Evolutionary conservation across 768 basidiomycete genomes (phyloP).

Genomic region (Mycena pura): DNA sequence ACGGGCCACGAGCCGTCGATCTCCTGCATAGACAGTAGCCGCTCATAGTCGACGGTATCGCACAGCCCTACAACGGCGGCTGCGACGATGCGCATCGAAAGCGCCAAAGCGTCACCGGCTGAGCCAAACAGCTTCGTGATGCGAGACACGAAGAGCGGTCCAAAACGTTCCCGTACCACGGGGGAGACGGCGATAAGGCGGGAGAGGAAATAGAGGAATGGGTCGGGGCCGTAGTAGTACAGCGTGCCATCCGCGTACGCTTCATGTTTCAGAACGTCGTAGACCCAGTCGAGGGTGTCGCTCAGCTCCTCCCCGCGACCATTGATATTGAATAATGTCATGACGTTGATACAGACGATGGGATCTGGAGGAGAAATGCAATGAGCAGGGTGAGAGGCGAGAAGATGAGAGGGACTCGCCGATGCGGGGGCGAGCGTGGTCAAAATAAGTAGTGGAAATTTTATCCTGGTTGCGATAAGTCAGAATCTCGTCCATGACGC

Average conservation of each 20-base stretch:
- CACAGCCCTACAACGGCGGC: constrained; percentile 35
- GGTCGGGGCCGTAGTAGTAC: constrained; percentile 46
- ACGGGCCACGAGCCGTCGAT: constrained; percentile 48
- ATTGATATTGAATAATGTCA: constrained; percentile 43
- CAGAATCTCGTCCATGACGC: constrained; percentile 66
- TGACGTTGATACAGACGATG: constrained; percentile 44
- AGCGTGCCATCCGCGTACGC: constrained; percentile 49
- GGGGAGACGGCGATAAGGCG: constrained; percentile 39
- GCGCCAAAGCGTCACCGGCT: constrained; percentile 42
- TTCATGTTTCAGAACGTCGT: constrained; percentile 41
- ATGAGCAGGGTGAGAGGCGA: neutral
- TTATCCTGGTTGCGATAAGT: constrained; percentile 55
- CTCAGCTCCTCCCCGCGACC: constrained; percentile 44
- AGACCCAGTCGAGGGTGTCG: constrained; percentile 45
- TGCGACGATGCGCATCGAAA: constrained; percentile 49
- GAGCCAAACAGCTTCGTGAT: constrained; percentile 45
- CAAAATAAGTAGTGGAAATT: constrained; percentile 51
- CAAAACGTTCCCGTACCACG: constrained; percentile 32
- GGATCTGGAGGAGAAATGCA: constrained; percentile 41
- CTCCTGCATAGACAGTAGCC: constrained; percentile 40
- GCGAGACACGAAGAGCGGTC: constrained; percentile 38
- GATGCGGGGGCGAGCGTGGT: constrained; percentile 38
- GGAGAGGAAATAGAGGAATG: constrained; percentile 46
- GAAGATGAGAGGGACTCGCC: neutral
- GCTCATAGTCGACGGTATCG: constrained; percentile 37